Conservation (phyloP, 106 monocot genomes). For the Iris macrosiphon region DNA sequence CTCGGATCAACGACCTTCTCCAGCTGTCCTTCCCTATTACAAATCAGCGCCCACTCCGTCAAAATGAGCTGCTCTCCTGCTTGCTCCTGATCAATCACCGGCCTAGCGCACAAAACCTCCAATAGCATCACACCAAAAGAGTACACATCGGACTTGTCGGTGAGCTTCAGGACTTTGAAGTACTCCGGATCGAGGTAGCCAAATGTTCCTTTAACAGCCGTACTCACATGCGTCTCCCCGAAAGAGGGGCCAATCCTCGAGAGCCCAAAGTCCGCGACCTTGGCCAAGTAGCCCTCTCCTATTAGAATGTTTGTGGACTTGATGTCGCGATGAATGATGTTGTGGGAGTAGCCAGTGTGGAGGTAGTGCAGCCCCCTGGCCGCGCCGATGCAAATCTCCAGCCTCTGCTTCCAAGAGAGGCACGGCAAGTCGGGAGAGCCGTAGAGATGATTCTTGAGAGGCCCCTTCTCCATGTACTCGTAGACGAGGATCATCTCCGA, state of each 20-base stretch:
- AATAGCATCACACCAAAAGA: slow-evolving; percentile 84
- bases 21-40: slow-evolving; percentile 30
- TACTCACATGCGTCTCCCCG: slow-evolving; percentile 78
- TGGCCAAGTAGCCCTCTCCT: slow-evolving; percentile 31
- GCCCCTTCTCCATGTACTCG: slow-evolving; percentile 64
- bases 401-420: slow-evolving; percentile 33
- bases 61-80: slow-evolving; percentile 53
- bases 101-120: slow-evolving; percentile 73
- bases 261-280: slow-evolving; percentile 75
- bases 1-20: slow-evolving; percentile 55
- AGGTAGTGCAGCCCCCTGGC: slow-evolving; percentile 32
- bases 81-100: slow-evolving; percentile 31
- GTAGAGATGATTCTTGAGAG: slow-evolving; percentile 36
- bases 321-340: slow-evolving; percentile 62
- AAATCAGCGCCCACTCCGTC: slow-evolving; percentile 58
- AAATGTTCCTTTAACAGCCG: slow-evolving; percentile 75
- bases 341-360: slow-evolving; percentile 29
- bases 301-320: slow-evolving; percentile 62
- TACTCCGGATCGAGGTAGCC: slow-evolving; percentile 92
- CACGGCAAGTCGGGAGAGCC: slow-evolving; percentile 27
- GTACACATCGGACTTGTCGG: slow-evolving; percentile 85
- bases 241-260: slow-evolving; percentile 49
- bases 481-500: slow-evolving; percentile 63
- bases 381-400: slow-evolving; percentile 29
- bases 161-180: slow-evolving; percentile 74